Percentiles rank a stretch among this genome's conserved stretches.
phyloP scores from a whole-genome alignment of 1,284 basidiomycete genomes.

The Boletus calvinii region DNA sequence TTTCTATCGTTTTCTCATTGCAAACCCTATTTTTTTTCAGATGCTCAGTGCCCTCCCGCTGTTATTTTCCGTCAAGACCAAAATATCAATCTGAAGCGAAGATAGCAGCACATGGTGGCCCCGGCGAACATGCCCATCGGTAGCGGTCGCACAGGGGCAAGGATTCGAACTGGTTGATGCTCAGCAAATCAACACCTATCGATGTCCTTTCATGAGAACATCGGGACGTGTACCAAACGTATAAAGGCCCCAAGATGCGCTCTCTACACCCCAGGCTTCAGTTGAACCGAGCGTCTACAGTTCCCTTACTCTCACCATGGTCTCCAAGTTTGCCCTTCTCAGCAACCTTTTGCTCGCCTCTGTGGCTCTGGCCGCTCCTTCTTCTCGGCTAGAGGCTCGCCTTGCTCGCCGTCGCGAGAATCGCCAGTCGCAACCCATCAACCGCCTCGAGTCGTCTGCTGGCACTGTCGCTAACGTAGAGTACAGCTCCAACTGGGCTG shows the following conservation, averaged over 20 bases:
- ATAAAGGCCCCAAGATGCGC: conserved; percentile 13
- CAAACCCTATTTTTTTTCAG: neutral
- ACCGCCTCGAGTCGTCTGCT: conserved; percentile 1
- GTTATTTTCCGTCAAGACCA: neutral
- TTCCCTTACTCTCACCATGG: conserved; percentile 10
- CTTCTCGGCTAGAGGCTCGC: conserved; percentile 13
- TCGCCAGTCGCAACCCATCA: conserved; percentile 13
- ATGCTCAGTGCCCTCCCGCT: neutral
- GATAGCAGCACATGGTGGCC: neutral
- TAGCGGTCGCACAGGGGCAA: neutral
- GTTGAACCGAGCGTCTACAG: neutral
- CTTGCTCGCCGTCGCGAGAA: conserved; percentile 14
- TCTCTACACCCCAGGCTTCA: neutral
- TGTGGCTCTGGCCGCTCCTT: conserved; percentile 16
- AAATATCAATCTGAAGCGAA: neutral
- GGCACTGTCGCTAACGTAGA: conserved; percentile 5
- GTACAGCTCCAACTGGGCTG: conserved; percentile 24
- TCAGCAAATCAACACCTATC: neutral
- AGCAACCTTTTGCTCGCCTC: conserved; percentile 23
- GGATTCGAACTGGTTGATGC: neutral
- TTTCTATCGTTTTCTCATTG: conserved; percentile 1
- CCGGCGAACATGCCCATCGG: neutral
- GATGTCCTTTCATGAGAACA: neutral
- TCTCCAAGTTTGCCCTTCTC: conserved; percentile 21
- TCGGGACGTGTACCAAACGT: neutral